Evolutionary conservation across 108 stramenopile species (phyloP), one percentile per base, ranked within the genome.

Genomic region (Stephanodiscus minutulus): DNA sequence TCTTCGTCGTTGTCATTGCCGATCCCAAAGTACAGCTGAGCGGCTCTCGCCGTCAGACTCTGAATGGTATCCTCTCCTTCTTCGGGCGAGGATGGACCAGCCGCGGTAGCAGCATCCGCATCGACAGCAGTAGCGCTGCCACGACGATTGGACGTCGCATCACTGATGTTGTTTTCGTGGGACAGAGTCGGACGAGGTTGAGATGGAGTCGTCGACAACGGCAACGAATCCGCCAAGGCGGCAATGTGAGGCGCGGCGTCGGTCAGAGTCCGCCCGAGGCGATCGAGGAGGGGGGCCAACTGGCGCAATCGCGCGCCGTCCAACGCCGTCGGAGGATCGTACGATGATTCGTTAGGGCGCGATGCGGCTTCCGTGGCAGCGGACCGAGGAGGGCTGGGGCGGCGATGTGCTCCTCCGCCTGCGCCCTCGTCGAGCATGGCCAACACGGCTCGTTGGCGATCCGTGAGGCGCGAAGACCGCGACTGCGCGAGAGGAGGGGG

Each of bases 221-320:
- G 83, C 21, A 88, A 64, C 7, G 86, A 74, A 35, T 85, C 83
- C 20, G 94, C 91, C 28, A 91, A 65, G 15, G 90, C 75, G 20
- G 89, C 90, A 54, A 93, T 74, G 62, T 96, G 95, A 4, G 91
- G 89, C 5, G 95, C 92, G 6, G 88, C 82, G 81, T 94, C 92
- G 5, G 85, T 87, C 52, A 96, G 67, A 59, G 86, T 87, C 33
- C 96, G 62, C 24, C 96, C 96, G 27, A 96, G 67, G 53, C 96
- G 80, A 85, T 96, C 96, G 33, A 96, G 57, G 3, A 93, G 77
- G 21, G 95, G 89, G n/a, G 89, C 91, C 25, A 96, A 74, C 28
- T 67, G 79, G 44, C 79, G 72, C 25, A 81, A 58, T 54, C 56
- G 79, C 13, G 66, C 70, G 12, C 50, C 49, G 41, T 72, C 72